A percentile compares a stretch with the other conserved stretches of the same genome.
Conservation (phyloP, 164 flowering plant genomes). For the Santalum album region DNA sequence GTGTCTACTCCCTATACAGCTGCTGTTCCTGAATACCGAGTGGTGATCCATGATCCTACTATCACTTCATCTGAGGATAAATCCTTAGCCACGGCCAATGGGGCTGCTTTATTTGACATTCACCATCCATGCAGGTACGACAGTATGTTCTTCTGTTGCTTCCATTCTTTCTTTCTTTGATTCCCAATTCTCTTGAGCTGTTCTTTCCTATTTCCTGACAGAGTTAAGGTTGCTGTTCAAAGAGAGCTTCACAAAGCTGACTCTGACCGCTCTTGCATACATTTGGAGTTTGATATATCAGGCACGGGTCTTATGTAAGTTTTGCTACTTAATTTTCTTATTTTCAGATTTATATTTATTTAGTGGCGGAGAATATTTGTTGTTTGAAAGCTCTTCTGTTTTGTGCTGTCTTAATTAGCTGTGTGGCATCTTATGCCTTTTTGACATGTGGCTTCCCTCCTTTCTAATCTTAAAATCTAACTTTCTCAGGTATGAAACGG, state of each 20-base stretch:
- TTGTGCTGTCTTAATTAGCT: too few species aligned
- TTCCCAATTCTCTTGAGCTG: neutral
- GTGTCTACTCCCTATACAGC: slow-evolving; percentile 77
- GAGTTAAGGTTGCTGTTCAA: slow-evolving; percentile 67
- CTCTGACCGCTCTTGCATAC: slow-evolving; percentile 90
- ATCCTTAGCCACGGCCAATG: slow-evolving; percentile 35
- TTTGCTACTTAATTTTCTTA: slow-evolving; percentile 16
- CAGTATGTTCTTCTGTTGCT: neutral
- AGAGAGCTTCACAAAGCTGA: slow-evolving; percentile 79
- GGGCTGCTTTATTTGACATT: slow-evolving; percentile 49
- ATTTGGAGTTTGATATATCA: slow-evolving; percentile 80
- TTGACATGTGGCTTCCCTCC: too few species aligned
- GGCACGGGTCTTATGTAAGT: slow-evolving; percentile 72
- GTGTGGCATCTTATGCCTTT: too few species aligned
- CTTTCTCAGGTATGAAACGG: slow-evolving; percentile 71
- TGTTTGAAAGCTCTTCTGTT: neutral
- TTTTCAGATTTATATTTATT: neutral
- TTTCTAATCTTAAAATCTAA: neutral
- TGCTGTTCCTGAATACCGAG: slow-evolving; percentile 64
- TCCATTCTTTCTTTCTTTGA: neutral
- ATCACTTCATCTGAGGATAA: slow-evolving; percentile 21
- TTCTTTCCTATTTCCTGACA: slow-evolving; percentile 14
- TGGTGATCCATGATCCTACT: slow-evolving; percentile 47
- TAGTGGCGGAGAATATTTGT: neutral
- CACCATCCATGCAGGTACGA: slow-evolving; percentile 92